Base-by-base conservation (phyloP, 805 yeast species). In the Saccharomyces eubayanus region DNA sequence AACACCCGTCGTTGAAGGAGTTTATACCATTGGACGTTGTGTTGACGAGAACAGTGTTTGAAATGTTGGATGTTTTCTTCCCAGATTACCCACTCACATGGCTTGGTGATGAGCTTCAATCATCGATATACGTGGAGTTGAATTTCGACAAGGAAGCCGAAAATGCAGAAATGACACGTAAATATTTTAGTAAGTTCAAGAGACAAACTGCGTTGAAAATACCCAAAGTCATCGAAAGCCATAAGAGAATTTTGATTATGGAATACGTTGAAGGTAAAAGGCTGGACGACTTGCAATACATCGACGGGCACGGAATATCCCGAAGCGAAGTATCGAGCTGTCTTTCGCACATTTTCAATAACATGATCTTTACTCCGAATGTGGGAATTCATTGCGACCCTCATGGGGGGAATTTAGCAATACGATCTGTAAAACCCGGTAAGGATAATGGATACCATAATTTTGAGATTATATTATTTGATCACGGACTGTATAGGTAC, bases 331-430 rank as follows among this genome's bases (percentile, higher is more conserved):
- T 94, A 8, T 84, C 95, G 2, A 73, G 84, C 6, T 92, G 97
- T 66, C 75, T 94, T 41, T 83, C 97, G 0, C 96, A 92, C 62
- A 84, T 89, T 29, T 94, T 94, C 75, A 89, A 92, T 73, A 84
- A 83, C 64, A 94, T 94, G 99, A 89, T 94, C 45, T 94, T 94
- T 73, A 85, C 95, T 1, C 96, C 97, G 0, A 84, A 83, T 28
- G 96, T 89, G 24, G 89, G 92, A 0, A 80, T 94, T 46, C 99
- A 94, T 68, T 94, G 99, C 72, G 99, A 94, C 68, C 99, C 99
- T 1, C 99, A 94, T 68, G 96, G 96, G 10, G 99, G 99, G 0
- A 94, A 94, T 64, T 74, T 94, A 55, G 97, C 98, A 0, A 89
- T 94, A 24, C 74, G 90, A 53, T 71, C 76, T 1, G 62, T 69